These are phyloP conservation scores for Mucor piriformis DNA, from an alignment of 371 early-diverging fungal genomes.

Conservation along the genomic window DNA sequence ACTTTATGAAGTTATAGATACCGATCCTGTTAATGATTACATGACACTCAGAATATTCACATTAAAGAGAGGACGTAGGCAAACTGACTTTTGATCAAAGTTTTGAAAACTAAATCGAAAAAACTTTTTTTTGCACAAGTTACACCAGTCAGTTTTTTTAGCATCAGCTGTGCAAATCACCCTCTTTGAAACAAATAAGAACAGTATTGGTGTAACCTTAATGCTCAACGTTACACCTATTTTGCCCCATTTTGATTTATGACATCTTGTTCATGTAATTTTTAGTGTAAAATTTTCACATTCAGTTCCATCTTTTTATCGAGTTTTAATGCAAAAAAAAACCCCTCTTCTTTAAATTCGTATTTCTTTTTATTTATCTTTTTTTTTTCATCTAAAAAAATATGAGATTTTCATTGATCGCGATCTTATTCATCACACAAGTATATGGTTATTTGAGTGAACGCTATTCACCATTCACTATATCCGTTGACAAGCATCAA, in stretches of 20 bases:
- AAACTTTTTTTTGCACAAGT: too few relatives aligned
- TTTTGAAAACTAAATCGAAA: too few relatives aligned
- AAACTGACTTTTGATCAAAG: too few relatives aligned
- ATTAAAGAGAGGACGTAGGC: too few relatives aligned
- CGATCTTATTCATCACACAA: not conserved
- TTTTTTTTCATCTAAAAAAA: not conserved
- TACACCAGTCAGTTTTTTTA: not conserved
- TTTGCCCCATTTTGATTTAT: not conserved
- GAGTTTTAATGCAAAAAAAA: not conserved
- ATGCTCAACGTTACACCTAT: not conserved
- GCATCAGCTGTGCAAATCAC: too few relatives aligned
- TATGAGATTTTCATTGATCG: not conserved
- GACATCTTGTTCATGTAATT: not conserved
- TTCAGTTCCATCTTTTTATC: too few relatives aligned
- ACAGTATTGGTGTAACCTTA: not conserved
- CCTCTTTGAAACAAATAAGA: not conserved
- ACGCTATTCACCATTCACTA: not conserved
- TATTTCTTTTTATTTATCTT: not conserved
- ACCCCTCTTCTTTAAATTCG: not conserved
- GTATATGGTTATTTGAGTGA: conserved; percentile 4
- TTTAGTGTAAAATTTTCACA: not conserved
- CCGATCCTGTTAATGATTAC: too few relatives aligned
- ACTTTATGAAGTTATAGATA: too few relatives aligned
- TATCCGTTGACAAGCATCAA: not conserved
- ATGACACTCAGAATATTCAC: too few relatives aligned